These are phyloP conservation scores for Debaryomycetaceae sp. DNA, from an alignment of 1,139 yeast genomes.

Conservation along the genomic window DNA sequence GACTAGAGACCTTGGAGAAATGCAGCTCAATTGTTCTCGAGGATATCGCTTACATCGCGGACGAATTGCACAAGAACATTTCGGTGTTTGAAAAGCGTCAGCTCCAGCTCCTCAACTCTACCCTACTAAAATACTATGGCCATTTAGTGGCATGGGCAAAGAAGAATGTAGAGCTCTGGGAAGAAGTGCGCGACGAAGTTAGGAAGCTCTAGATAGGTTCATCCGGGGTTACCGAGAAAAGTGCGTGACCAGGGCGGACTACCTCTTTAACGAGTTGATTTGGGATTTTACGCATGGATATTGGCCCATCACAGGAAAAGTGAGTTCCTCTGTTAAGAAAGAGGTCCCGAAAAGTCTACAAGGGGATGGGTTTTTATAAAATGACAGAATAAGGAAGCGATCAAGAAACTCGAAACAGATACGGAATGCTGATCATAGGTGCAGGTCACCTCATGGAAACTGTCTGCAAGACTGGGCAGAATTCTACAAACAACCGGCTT, in stretches of 20 bases:
- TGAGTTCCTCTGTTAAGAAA: no score
- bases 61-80: conserved; percentile 39
- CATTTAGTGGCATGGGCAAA: conserved; percentile 60
- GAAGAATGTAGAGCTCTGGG: conserved; percentile 65
- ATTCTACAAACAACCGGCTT: no score
- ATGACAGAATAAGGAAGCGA: no score
- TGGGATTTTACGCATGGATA: background rate
- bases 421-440: no score
- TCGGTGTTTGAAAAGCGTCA: conserved; percentile 40
- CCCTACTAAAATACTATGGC: conserved; percentile 41
- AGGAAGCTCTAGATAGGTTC: conserved; percentile 9
- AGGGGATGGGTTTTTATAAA: no score
- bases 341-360: no score
- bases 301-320: no score
- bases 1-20: conserved; percentile 42
- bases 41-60: conserved; percentile 45
- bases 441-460: no score
- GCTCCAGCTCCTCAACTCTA: conserved; percentile 30
- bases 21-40: conserved; percentile 48
- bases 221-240: background rate
- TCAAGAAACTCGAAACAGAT: no score
- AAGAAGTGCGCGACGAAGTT: conserved; percentile 45
- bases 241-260: background rate
- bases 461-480: no score
- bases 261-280: background rate